Percentiles rank a stretch among this genome's conserved stretches.
Evolutionary conservation across 371 early-diverging fungal species (phyloP).

Genomic region (Apophysomyces ossiformis): DNA sequence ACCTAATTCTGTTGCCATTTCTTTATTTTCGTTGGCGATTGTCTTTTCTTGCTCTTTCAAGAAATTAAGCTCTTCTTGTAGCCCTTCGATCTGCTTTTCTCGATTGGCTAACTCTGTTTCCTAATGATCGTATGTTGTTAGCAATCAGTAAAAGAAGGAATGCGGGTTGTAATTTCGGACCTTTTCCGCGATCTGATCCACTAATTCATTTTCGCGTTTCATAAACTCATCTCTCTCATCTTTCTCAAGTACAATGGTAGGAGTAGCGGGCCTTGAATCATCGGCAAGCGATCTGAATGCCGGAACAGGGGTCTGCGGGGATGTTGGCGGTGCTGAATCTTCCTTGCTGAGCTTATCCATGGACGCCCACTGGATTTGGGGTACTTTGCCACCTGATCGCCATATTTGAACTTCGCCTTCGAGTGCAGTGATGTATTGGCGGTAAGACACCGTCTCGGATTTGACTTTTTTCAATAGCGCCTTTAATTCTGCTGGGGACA

Average conservation of each 20-base stretch:
- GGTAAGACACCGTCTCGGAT: slow-evolving; percentile 75
- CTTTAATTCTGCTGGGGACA: slow-evolving; percentile 93
- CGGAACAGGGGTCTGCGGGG: slow-evolving; percentile 50
- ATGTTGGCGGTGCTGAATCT: slow-evolving; percentile 40
- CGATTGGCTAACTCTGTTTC: slow-evolving; percentile 68
- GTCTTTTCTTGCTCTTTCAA: slow-evolving; percentile 63
- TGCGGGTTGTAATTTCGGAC: not conserved
- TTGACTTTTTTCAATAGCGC: slow-evolving; percentile 88
- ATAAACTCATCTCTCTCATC: slow-evolving; percentile 95
- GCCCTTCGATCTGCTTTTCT: slow-evolving; percentile 58
- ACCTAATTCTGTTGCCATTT: slow-evolving; percentile 65
- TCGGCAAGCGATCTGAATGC: slow-evolving; percentile 45
- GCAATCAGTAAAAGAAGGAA: not conserved
- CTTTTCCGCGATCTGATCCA: slow-evolving; percentile 89
- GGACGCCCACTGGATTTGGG: slow-evolving; percentile 75
- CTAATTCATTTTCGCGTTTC: slow-evolving; percentile 92
- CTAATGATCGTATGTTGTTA: slow-evolving; percentile 11
- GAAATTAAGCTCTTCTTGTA: slow-evolving; percentile 70
- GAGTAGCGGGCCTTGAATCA: slow-evolving; percentile 78
- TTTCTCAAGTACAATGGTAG: slow-evolving; percentile 74
- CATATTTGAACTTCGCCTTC: slow-evolving; percentile 89
- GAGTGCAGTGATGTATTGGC: slow-evolving; percentile 80
- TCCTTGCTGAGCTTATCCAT: slow-evolving; percentile 69
- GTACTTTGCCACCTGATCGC: slow-evolving; percentile 83
- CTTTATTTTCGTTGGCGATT: slow-evolving; percentile 70